These are phyloP conservation scores for Dichotomocladium elegans DNA, from an alignment of 371 early-diverging fungal species.

Conservation along the genomic window DNA sequence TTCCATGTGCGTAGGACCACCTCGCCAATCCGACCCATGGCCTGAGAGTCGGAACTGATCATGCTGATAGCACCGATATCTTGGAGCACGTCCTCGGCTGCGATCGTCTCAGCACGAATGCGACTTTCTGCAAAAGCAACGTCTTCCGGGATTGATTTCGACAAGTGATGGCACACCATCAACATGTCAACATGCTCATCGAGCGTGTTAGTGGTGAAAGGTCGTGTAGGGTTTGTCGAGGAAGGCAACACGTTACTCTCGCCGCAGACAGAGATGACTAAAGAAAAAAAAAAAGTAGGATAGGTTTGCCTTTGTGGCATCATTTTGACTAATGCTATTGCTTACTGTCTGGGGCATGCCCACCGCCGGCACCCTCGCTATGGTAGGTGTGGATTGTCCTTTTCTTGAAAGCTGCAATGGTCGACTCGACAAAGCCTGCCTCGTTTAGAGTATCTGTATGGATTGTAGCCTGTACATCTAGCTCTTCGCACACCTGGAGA, in stretches of 20 bases:
- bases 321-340: too few relatives aligned
- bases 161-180: slow-evolving; percentile 96
- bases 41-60: slow-evolving; percentile 88
- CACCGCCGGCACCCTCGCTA: slow-evolving; percentile 95
- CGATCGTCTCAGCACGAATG: slow-evolving; percentile 94
- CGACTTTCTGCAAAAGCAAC: slow-evolving; percentile 93
- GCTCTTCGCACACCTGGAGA: slow-evolving; percentile 77
- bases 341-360: slow-evolving; percentile 86
- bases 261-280: slow-evolving; percentile 78
- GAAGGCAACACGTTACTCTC: slow-evolving; percentile 84
- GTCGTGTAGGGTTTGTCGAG: slow-evolving; percentile 92
- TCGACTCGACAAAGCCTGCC: slow-evolving; percentile 89
- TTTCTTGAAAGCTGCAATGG: slow-evolving; percentile 81
- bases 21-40: slow-evolving; percentile 95
- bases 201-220: slow-evolving; percentile 87
- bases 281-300: neutral
- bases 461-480: slow-evolving; percentile 88
- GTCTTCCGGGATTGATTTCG: slow-evolving; percentile 89
- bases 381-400: slow-evolving; percentile 94
- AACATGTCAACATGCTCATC: slow-evolving; percentile 97
- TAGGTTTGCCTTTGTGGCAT: neutral
- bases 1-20: slow-evolving; percentile 90
- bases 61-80: slow-evolving; percentile 91
- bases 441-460: slow-evolving; percentile 95
- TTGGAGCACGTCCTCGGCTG: slow-evolving; percentile 90